Base-by-base conservation (phyloP, 306 rosid genomes). In the Medicago lupulina region DNA sequence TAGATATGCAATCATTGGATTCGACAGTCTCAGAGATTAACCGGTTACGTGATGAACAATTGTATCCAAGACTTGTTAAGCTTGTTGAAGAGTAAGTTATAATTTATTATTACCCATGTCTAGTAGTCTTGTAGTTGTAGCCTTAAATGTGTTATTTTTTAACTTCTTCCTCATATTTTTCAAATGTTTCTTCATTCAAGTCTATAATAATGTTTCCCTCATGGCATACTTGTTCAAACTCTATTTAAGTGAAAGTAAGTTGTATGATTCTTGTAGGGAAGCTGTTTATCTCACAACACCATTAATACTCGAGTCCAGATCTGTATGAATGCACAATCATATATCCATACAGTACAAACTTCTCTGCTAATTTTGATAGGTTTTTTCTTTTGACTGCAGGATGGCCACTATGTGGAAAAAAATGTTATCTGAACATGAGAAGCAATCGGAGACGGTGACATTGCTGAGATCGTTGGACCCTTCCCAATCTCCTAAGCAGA, bases 1-100 rank as follows among this genome's bases (percentile, higher is more conserved):
- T 96, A 47, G 99, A 96, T 81, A 92, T 96, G 97, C 99, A 96
- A 78, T 89, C 99, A 85, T 73, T 96, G 99, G 99, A 96, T 81
- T 96, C 99, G 39, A 96, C 99, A 11, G 97, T 96, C 53, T 82
- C 89, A 2, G 99, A 96, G 92, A 96, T 96, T 77, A 90, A 83
- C 79, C 90, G 92, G 1, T 83, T 96, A 84, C 92, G 99, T 18
- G 98, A 96, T 43, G 83, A 90, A 15, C 99, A 84, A 80, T 76
- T 96, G 78, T 89, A 88, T 85, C 97, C 97, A 25, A 89, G 85
- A 75, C 98, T 96, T 73, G 90, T 85, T 82, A 90, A 89, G 82
- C 99, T 96, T 68, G 92, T 92, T 50, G 88, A 82, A 43, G 92
- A 92, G 99, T 95, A 86, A 88, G 97, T 85, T 73, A 41, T 51